Evolutionary conservation across 371 early-diverging fungal genomes (phyloP).

Genomic region (Apophysomyces elegans): DNA sequence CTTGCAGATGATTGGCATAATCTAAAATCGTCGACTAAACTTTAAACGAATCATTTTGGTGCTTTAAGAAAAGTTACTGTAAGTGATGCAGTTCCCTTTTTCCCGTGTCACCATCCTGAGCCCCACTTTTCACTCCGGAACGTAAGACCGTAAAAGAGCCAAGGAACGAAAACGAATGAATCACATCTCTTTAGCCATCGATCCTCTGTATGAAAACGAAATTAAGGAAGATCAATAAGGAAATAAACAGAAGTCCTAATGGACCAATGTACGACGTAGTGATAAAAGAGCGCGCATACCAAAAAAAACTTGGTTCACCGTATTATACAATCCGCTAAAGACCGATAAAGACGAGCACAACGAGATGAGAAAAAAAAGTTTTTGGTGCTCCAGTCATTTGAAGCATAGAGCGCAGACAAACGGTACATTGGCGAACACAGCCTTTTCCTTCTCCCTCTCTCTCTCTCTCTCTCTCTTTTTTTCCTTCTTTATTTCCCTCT

Average conservation of each 20-base stretch:
- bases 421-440: not conserved
- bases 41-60: conserved; percentile 5
- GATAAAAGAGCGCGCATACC: not conserved
- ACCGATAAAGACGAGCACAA: conserved; percentile 9
- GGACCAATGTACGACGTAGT: not conserved
- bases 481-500: not conserved
- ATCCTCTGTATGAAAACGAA: not conserved
- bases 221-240: not conserved
- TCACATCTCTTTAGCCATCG: no score
- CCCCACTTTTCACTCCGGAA: not conserved
- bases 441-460: conserved; percentile 12
- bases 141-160: not conserved
- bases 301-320: not conserved
- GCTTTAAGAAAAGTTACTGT: conserved; percentile 6
- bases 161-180: not conserved
- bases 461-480: not conserved
- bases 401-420: conserved; percentile 2
- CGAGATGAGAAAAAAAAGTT: conserved; percentile 9
- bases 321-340: conserved; percentile 6
- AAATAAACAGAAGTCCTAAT: not conserved
- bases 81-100: conserved; percentile 1
- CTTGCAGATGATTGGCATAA: conserved; percentile 6
- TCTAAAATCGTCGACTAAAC: conserved; percentile 6
- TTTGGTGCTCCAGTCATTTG: conserved; percentile 1
- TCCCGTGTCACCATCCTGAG: not conserved